These are phyloP conservation scores for Monilinia fructigena DNA, from an alignment of 2,329 filamentous ascomycete genomes.

Conservation along the genomic window DNA sequence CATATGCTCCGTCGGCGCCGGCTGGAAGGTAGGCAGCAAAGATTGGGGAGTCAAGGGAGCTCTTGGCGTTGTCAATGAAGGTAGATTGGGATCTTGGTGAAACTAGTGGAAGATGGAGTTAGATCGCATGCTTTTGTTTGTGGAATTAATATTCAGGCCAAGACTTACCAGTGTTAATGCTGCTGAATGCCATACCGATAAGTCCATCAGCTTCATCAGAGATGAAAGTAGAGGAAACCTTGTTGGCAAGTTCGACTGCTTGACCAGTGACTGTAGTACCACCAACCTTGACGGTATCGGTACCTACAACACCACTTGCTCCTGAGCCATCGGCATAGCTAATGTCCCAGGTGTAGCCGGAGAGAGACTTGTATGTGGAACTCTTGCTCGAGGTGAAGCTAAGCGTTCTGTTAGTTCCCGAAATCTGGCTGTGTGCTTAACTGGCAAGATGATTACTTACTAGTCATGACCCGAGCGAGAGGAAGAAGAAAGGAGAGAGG, in stretches of 20 bases:
- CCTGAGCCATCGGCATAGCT: constrained; percentile 42
- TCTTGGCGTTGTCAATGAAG: constrained; percentile 39
- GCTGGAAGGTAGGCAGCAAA: constrained; percentile 56
- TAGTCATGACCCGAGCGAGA: constrained; percentile 18
- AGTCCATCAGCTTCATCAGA: constrained; percentile 52
- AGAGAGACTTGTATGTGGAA: constrained; percentile 33
- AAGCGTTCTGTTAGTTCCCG: constrained; percentile 26
- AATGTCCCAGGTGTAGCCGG: constrained; percentile 38
- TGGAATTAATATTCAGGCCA: neutral
- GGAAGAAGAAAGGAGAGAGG: constrained; percentile 29
- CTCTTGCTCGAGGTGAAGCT: constrained; percentile 34
- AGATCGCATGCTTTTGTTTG: neutral
- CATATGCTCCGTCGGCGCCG: constrained; percentile 49
- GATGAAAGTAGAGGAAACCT: constrained; percentile 38
- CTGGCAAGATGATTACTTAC: constrained; percentile 3
- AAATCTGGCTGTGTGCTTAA: neutral
- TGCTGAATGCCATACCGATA: constrained; percentile 54
- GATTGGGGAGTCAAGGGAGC: constrained; percentile 43
- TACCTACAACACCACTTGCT: constrained; percentile 39
- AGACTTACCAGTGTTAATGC: constrained; percentile 36
- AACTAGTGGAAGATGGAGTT: constrained; percentile 24
- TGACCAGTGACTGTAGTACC: constrained; percentile 37
- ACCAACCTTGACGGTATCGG: constrained; percentile 40
- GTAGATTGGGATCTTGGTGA: constrained; percentile 34
- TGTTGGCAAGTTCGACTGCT: constrained; percentile 39